Percentiles rank a stretch among this genome's conserved stretches.
These are phyloP conservation scores for Candida coquimbonensis DNA, from an alignment of 805 yeast genomes.

Conservation along the genomic window DNA sequence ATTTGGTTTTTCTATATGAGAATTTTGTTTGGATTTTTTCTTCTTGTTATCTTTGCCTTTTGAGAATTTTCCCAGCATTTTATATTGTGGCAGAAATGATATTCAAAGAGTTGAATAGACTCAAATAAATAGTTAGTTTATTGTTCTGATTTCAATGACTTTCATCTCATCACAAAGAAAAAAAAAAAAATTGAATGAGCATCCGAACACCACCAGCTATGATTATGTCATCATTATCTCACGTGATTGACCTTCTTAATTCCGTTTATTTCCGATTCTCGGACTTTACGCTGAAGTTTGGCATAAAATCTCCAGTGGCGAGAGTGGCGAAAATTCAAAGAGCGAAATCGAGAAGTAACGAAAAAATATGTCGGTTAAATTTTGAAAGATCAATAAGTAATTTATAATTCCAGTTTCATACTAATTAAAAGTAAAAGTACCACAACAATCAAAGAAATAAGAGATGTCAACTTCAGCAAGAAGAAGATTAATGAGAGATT, in stretches of 20 bases:
- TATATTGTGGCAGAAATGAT: no score
- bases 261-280: no score
- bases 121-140: no score
- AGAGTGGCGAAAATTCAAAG: background rate
- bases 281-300: no score
- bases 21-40: no score
- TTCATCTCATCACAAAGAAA: background rate
- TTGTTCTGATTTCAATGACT: background rate
- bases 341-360: no score
- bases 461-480: conserved; percentile 97
- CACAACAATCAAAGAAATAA: background rate
- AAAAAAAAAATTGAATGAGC: background rate
- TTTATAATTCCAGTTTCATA: background rate
- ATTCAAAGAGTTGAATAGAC: no score
- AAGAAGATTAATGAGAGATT: conserved; percentile 97
- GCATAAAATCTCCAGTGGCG: no score
- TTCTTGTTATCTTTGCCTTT: no score
- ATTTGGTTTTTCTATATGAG: no score
- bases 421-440: background rate
- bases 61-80: no score
- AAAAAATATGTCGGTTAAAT: no score
- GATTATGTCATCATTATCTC: background rate
- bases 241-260: background rate
- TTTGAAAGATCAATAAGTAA: background rate
- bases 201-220: background rate